Evolutionary conservation across 2,329 filamentous ascomycete genomes (phyloP).

Genomic region (Microsporum audouinii): DNA sequence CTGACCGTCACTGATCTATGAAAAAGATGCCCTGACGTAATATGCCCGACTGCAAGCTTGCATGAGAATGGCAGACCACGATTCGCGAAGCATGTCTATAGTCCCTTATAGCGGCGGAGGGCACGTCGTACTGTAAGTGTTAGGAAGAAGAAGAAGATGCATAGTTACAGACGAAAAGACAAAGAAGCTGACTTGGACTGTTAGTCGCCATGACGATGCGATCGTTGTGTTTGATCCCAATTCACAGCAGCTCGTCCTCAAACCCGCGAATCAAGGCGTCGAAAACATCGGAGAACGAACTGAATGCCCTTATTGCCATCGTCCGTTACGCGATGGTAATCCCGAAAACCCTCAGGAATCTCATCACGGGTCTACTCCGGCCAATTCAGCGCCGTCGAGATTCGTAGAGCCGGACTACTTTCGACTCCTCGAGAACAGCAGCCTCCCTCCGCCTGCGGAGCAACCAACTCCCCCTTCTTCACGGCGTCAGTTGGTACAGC

Average conservation of each 20-base stretch:
- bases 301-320: slow-evolving; percentile 86
- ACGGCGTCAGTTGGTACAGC: slow-evolving; percentile 37
- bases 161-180: neutral
- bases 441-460: slow-evolving; percentile 28
- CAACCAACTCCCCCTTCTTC: slow-evolving; percentile 35
- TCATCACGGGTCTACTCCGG: slow-evolving; percentile 24
- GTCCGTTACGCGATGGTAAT: slow-evolving; percentile 46
- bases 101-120: slow-evolving; percentile 33
- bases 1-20: neutral
- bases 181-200: neutral
- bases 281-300: slow-evolving; percentile 41
- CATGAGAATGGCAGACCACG: slow-evolving; percentile 1
- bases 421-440: slow-evolving; percentile 63
- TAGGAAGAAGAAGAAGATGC: neutral
- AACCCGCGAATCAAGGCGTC: slow-evolving; percentile 42
- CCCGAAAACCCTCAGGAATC: slow-evolving; percentile 29
- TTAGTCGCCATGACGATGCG: slow-evolving; percentile 79
- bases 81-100: slow-evolving; percentile 29
- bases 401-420: slow-evolving; percentile 93
- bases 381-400: slow-evolving; percentile 38
- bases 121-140: slow-evolving; percentile 36
- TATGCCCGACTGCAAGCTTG: neutral
- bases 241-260: slow-evolving; percentile 75
- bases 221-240: slow-evolving; percentile 82
- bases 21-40: slow-evolving; percentile 3